Evolutionary conservation across 495 filamentous ascomycete species (phyloP), one percentile per base, ranked within the genome.

Genomic region (Xanthoparmelia taractica): DNA sequence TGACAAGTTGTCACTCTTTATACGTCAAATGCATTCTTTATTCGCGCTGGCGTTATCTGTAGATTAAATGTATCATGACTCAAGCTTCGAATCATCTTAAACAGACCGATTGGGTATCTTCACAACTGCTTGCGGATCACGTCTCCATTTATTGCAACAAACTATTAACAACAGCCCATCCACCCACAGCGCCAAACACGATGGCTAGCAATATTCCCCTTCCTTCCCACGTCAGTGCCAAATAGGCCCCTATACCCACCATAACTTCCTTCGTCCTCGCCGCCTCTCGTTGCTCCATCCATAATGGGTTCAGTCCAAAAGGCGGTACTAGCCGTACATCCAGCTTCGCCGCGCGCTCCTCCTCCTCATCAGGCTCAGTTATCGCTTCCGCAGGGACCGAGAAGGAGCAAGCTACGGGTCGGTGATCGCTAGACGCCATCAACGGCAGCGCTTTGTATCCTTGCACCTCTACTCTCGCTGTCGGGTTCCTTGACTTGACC

Each of bases 351-450:
- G 63, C 61, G 15, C 59, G 68, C 52, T 72, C 67, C 8, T 65
- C 45, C 17, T 65, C 47, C 6, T 63, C 58, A 10, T 65, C 38
- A 27, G 63, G 64, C 29, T 63, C 65, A 29, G 68, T 33, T 37
- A 76, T 66, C 20, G 73, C 66, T 37, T 48, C 58, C 3, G 85
- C 67, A 1, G 88, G 85, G 18, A 95, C 77, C 7, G 75, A 69
- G 13, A 85, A 75, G 5, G 84, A 78, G 18, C 93, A 78, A 15
- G 85, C 87, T 1, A 96, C 92, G 5, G 92, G 82, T 18, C 89
- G 84, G 69, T 98, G 94, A 73, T 98, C 94, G 38, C 87, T 91
- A 20, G 88, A 87, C 20, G 79, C 77, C 59, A 94, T 82, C 0
- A 91, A 70, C 2, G 91, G 90, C 11, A 96, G 76, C 10, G 88